Evolutionary conservation across 2,329 filamentous ascomycete species (phyloP), one percentile per base, ranked within the genome.

Genomic region (Aaosphaeria arxii): DNA sequence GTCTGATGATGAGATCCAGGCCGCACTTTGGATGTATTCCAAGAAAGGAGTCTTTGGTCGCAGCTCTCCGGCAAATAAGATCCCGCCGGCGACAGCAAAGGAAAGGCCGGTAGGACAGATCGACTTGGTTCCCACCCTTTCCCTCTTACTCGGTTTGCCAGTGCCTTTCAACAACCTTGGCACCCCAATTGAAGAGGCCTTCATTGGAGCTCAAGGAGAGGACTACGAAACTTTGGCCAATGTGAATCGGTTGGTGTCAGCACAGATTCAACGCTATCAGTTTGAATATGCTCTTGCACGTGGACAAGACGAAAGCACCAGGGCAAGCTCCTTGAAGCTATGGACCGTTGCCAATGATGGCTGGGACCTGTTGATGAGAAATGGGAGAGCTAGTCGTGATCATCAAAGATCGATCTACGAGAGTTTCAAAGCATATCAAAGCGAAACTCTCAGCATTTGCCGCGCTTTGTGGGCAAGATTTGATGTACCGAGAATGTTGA

Each of bases 21-120:
- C 94, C 47, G 91, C 94, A 2, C 71, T 99, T 42, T 99, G 94
- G 92, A 95, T 99, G 91, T 99, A 97, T 69, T 95, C 94, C 1
- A 95, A 91, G 70, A 86, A 83, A 58, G 84, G 85, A 0, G 70
- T 89, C 7, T 99, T 99, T 69, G 94, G 94, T 11, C 85, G 91
- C 36, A 88, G 83, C 1, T 77, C 82, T 43, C 74, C 82, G 3
- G 80, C 83, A 5, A 80, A 78, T 55, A 66, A 72, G 11, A 73
- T 76, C n/a, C 81, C 82, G 5, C 82, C 83, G 5, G 70, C 74
- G n/a, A 89, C 81, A 24, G 91, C 91, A 38, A 95, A 94, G 67
- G 81, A 85, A 60, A 64, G 88, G 7, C 85, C 88, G n/a, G 77
- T 87, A 6, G 77, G 76, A 50, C 94, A 99, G 71, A 99, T 99